Evolutionary conservation across 352 stramenopile species (phyloP).

Genomic region (Globisporangium nodosum): DNA sequence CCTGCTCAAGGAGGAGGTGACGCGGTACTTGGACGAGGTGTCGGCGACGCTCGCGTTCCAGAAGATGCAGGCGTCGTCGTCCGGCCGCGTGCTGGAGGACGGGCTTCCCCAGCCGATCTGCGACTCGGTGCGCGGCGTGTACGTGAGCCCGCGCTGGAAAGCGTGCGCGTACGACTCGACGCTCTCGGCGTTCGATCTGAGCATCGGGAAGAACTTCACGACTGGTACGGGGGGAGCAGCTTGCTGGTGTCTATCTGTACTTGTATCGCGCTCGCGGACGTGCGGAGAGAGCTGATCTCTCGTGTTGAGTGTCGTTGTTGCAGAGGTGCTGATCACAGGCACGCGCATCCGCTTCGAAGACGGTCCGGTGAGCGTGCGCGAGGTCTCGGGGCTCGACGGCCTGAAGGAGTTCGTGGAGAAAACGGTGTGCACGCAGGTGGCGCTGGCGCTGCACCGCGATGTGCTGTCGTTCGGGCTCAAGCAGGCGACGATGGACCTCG

Average conservation of each 20-base stretch:
- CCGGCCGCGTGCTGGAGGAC: constrained; percentile 68
- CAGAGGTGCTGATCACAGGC: constrained; percentile 75
- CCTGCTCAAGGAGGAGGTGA: constrained; percentile 72
- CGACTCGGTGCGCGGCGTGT: constrained; percentile 77
- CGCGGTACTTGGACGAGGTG: constrained; percentile 61
- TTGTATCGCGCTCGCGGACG: too few species aligned
- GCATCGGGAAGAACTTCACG: constrained; percentile 78
- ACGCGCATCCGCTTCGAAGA: constrained; percentile 72
- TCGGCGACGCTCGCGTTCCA: constrained; percentile 62
- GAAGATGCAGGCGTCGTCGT: constrained; percentile 43
- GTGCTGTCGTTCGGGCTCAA: constrained; percentile 70
- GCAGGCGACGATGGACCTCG: constrained; percentile 70
- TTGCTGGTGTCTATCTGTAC: background rate
- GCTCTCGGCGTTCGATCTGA: constrained; percentile 72
- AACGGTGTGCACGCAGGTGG: constrained; percentile 72
- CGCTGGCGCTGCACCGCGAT: constrained; percentile 60
- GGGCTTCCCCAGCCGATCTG: constrained; percentile 76
- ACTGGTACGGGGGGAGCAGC: constrained; percentile 27
- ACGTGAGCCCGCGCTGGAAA: constrained; percentile 75
- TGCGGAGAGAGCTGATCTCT: background rate
- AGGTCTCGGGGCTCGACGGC: constrained; percentile 54
- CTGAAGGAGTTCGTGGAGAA: constrained; percentile 68
- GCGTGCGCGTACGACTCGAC: constrained; percentile 73
- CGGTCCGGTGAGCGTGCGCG: constrained; percentile 43
- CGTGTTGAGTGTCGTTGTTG: background rate